These are phyloP conservation scores for Xylaria hypoxylon DNA, from an alignment of 2,329 filamentous ascomycete genomes.

Conservation along the genomic window DNA sequence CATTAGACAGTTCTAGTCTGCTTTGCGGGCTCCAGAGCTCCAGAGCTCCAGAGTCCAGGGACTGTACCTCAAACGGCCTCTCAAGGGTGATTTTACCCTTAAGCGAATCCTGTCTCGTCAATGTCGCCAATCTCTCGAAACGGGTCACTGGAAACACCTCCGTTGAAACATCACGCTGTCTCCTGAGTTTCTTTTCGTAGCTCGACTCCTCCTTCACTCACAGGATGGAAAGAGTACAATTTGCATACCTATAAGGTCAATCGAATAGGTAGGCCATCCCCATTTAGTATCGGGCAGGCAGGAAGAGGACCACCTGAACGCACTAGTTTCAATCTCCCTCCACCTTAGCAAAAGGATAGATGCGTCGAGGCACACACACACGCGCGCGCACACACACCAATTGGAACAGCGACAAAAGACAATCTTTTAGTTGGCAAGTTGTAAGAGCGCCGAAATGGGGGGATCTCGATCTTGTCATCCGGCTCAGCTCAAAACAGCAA, in stretches of 20 bases:
- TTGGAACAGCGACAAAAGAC: background rate
- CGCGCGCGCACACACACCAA: background rate
- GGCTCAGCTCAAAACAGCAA: background rate
- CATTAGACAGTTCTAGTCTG: constrained; percentile 45
- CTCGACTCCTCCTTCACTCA: background rate
- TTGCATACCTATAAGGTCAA: background rate
- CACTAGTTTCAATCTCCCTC: background rate
- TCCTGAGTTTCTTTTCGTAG: background rate
- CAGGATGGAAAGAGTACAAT: background rate
- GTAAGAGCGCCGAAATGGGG: background rate
- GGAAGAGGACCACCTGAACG: background rate
- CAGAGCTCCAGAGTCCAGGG: constrained; percentile 17
- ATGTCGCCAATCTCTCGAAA: background rate
- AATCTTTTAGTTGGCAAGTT: background rate
- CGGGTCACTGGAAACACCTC: background rate
- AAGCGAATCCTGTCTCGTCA: constrained; percentile 8
- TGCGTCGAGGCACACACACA: background rate
- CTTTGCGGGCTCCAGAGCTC: constrained; percentile 22
- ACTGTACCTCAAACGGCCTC: background rate
- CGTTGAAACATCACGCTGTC: background rate
- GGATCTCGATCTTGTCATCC: background rate
- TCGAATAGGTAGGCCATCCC: background rate
- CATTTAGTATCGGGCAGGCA: background rate
- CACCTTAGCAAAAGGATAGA: background rate
- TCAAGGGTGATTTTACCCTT: background rate